A percentile compares a stretch with the other conserved stretches of the same genome.
Conservation (phyloP, 345 rosid species). For the Eucalyptus victrix region DNA sequence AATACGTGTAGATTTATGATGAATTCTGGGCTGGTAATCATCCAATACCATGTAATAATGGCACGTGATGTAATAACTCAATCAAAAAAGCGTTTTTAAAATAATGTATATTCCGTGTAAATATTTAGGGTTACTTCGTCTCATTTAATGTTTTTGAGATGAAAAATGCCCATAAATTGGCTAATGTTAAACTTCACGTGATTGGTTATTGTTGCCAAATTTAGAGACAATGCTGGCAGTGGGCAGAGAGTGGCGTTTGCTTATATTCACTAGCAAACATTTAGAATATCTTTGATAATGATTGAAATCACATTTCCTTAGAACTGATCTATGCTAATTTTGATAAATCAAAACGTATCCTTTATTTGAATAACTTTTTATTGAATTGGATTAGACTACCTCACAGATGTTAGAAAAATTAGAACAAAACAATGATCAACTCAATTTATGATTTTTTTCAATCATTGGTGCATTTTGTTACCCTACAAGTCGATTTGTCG, state of each 20-base stretch:
- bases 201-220: not conserved
- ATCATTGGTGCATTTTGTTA: not conserved
- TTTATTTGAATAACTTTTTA: accelerated
- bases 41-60: not conserved
- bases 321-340: accelerated
- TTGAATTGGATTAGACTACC: accelerated
- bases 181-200: not conserved
- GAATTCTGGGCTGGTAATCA: not conserved
- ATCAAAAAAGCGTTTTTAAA: not conserved
- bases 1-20: not conserved
- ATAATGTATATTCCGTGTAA: not conserved
- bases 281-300: not conserved
- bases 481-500: accelerated
- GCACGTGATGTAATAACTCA: not conserved
- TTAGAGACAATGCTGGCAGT: not conserved
- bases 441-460: not conserved
- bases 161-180: not conserved
- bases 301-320: not conserved
- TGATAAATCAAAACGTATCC: accelerated
- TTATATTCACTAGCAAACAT: not conserved
- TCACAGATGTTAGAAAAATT: accelerated
- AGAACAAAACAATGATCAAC: accelerated
- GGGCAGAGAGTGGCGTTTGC: not conserved
- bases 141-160: not conserved
- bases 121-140: not conserved